Percentiles rank a stretch among this genome's conserved stretches.
Evolutionary conservation across 78 protist genomes (phyloP).

Genomic region (Creolimax fragrantissima): DNA sequence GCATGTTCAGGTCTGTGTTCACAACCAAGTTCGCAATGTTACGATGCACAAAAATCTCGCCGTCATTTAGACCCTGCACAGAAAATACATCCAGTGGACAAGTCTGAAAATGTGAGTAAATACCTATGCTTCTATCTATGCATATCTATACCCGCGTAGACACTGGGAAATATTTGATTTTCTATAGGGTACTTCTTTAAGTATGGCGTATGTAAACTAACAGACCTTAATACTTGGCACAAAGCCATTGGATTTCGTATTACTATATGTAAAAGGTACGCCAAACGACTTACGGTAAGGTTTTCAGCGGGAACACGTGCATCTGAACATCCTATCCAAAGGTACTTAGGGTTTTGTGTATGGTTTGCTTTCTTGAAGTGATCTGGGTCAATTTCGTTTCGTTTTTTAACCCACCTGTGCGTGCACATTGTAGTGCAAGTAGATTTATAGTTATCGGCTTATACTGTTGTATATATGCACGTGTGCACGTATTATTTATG

Average conservation of each 20-base stretch:
- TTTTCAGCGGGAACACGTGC: slow-evolving; percentile 70
- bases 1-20: slow-evolving; percentile 60
- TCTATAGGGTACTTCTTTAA: too few species aligned
- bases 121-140: neutral
- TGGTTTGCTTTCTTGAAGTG: slow-evolving; percentile 39
- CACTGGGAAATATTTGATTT: neutral
- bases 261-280: too few species aligned
- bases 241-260: too few species aligned
- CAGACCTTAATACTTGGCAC: too few species aligned
- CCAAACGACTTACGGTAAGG: neutral
- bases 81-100: too few species aligned
- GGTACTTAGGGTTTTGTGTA: slow-evolving; percentile 55
- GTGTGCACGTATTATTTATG: neutral
- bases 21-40: slow-evolving; percentile 79
- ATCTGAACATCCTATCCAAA: slow-evolving; percentile 89
- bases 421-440: neutral
- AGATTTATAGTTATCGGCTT: neutral
- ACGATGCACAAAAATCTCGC: slow-evolving; percentile 81
- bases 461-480: neutral
- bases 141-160: neutral
- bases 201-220: too few species aligned
- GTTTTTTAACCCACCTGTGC: slow-evolving; percentile 39
- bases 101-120: neutral
- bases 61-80: slow-evolving; percentile 46
- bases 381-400: slow-evolving; percentile 49